A percentile compares a stretch with the other conserved stretches of the same genome.
Conservation (phyloP, 208 protist species). For the Trypanosoma melophagium region DNA sequence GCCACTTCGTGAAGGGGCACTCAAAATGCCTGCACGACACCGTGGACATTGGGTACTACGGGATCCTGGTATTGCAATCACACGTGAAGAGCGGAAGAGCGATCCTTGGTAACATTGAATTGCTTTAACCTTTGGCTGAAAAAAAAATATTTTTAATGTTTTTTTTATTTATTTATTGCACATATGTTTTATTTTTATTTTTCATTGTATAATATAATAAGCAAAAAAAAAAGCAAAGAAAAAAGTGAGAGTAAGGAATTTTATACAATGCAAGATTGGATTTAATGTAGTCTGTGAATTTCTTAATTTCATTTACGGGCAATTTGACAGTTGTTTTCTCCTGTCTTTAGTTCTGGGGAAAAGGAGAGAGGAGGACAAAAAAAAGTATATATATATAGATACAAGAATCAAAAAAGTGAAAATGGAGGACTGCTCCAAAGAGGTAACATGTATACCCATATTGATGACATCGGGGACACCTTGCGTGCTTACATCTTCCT, state of each 20-base stretch:
- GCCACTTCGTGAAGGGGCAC: conserved; percentile 43
- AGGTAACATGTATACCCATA: conserved; percentile 28
- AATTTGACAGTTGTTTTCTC: background rate
- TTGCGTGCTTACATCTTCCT: conserved; percentile 18
- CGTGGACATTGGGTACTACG: conserved; percentile 89
- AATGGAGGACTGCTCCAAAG: background rate
- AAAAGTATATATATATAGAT: background rate
- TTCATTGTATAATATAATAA: too few relatives aligned
- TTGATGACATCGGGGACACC: conserved; percentile 35
- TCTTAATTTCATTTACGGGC: background rate
- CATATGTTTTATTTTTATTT: background rate
- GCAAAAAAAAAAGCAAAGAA: too few relatives aligned
- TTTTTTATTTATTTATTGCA: background rate
- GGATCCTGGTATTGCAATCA: conserved; percentile 86
- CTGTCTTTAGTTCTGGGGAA: background rate
- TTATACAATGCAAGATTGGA: too few relatives aligned
- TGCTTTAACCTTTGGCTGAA: background rate
- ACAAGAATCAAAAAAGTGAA: background rate
- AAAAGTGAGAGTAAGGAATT: too few relatives aligned
- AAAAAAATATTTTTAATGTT: background rate
- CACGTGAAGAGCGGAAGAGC: conserved; percentile 60
- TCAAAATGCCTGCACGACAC: conserved; percentile 52
- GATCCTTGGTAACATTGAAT: conserved; percentile 71
- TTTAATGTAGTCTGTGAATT: too few relatives aligned
- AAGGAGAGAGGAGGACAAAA: background rate